These are phyloP conservation scores for Lyophyllum semitale DNA, from an alignment of 768 basidiomycete genomes.

Conservation along the genomic window DNA sequence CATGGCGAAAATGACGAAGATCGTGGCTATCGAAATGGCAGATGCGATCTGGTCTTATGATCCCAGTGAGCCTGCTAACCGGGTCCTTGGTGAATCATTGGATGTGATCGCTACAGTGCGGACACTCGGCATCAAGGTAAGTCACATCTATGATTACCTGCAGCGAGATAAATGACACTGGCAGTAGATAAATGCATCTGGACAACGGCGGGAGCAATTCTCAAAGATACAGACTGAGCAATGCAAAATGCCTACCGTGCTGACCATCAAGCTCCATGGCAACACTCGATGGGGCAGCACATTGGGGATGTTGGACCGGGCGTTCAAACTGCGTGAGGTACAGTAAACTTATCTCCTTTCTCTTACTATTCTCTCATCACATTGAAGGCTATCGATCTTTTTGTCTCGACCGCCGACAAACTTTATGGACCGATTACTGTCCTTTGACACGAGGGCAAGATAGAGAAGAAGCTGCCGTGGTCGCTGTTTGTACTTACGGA, in stretches of 20 bases:
- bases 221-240: slow-evolving; percentile 17
- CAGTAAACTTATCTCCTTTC: not conserved
- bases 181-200: slow-evolving; percentile 23
- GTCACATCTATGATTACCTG: slow-evolving; percentile 3
- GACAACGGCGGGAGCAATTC: slow-evolving; percentile 25
- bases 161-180: not conserved
- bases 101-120: slow-evolving; percentile 31
- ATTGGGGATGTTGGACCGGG: slow-evolving; percentile 6
- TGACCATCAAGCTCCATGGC: slow-evolving; percentile 25
- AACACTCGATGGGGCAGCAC: slow-evolving; percentile 9
- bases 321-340: slow-evolving; percentile 9
- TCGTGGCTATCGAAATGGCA: slow-evolving; percentile 25
- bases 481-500: slow-evolving; percentile 5
- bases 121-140: slow-evolving; percentile 32
- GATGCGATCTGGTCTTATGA: slow-evolving; percentile 37
- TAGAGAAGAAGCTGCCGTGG: slow-evolving; percentile 15
- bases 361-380: not conserved
- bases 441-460: not conserved
- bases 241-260: not conserved
- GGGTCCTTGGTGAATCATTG: slow-evolving; percentile 24
- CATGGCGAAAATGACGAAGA: slow-evolving; percentile 31
- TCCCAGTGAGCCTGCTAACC: slow-evolving; percentile 21
- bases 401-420: slow-evolving; percentile 8
- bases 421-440: slow-evolving; percentile 13
- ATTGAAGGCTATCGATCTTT: slow-evolving; percentile 15